phyloP scores from a whole-genome alignment of 306 rosid species.

The Pueraria montana region DNA sequence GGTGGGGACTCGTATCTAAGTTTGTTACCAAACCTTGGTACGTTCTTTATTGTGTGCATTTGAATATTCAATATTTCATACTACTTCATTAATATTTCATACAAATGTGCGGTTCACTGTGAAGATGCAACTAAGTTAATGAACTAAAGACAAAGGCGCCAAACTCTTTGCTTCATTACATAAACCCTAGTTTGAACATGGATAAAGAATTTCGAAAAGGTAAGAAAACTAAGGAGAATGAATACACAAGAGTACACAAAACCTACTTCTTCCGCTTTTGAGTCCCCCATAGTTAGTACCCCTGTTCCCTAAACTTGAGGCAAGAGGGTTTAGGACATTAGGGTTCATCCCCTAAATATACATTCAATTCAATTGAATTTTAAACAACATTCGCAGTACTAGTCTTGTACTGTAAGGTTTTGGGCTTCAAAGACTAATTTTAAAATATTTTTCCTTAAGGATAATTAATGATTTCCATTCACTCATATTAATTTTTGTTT shows the following conservation, averaged over 20 bases:
- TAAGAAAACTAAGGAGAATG: not conserved
- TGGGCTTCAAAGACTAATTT: not conserved
- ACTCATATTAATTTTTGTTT: not conserved
- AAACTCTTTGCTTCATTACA: not conserved
- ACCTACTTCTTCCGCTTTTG: constrained; percentile 2
- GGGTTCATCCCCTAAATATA: not conserved
- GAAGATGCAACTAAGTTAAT: constrained; percentile 5
- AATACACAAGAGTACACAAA: not conserved
- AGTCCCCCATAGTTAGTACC: not conserved
- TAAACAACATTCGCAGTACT: not conserved
- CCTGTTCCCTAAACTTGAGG: constrained; percentile 29
- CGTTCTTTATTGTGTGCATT: constrained; percentile 11
- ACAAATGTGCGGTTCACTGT: constrained; percentile 13
- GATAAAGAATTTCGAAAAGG: constrained; percentile 1
- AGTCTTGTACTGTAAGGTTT: not conserved
- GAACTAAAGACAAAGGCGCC: constrained; percentile 17
- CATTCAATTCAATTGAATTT: not conserved
- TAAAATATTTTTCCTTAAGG: not conserved
- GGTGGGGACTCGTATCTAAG: constrained; percentile 55
- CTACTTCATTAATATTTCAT: no score
- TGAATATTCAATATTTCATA: constrained; percentile 33
- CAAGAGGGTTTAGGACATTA: not conserved
- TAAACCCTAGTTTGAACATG: not conserved
- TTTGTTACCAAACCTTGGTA: constrained; percentile 47
- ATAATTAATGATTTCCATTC: not conserved